Conservation (phyloP, 176 grass and related monocot genomes). For the Phragmites australis region DNA sequence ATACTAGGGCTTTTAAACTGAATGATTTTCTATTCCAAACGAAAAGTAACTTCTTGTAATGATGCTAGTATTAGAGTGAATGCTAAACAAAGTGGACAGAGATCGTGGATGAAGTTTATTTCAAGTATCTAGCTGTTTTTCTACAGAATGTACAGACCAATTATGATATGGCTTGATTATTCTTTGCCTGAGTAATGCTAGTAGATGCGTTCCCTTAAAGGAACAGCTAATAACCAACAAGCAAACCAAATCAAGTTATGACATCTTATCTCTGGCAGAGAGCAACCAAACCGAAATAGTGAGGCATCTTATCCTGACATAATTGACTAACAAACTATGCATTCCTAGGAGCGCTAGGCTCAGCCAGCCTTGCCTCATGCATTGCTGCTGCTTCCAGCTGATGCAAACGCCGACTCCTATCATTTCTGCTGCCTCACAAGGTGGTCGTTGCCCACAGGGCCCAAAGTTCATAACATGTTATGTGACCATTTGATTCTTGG, state of each 20-base stretch:
- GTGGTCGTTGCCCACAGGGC: background rate
- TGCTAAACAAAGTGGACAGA: background rate
- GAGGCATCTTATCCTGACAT: background rate
- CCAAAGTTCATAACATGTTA: background rate
- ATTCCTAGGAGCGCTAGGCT: background rate
- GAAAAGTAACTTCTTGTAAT: background rate
- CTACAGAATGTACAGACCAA: background rate
- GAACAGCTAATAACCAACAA: background rate
- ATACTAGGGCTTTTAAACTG: background rate
- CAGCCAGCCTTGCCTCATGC: background rate
- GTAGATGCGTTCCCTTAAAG: background rate
- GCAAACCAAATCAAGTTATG: background rate
- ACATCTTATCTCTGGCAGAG: background rate
- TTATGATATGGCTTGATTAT: background rate
- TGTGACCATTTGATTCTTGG: conserved; percentile 2
- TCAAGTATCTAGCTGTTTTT: conserved; percentile 2
- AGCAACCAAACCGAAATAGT: background rate
- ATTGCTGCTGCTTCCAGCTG: conserved; percentile 1
- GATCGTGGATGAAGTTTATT: background rate
- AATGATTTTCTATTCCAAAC: background rate
- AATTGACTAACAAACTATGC: background rate
- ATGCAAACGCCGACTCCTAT: background rate
- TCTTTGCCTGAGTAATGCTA: background rate
- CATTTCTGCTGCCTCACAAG: background rate
- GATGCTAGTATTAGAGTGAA: too few species aligned